Percentiles rank a stretch among this genome's conserved stretches.
Evolutionary conservation across 805 yeast species (phyloP).

Genomic region (Candida ulmi): DNA sequence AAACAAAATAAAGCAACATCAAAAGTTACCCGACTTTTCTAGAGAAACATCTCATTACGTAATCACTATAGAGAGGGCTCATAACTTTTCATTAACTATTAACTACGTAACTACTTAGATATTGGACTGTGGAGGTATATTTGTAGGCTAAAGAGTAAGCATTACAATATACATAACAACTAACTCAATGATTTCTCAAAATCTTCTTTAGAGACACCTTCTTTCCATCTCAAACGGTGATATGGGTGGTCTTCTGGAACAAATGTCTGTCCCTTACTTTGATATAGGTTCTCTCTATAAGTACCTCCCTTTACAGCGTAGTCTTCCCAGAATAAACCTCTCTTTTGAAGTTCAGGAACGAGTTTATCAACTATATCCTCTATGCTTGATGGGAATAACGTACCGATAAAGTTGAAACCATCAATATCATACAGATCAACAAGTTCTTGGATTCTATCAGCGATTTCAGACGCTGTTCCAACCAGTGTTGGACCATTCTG

Average conservation of each 20-base stretch:
- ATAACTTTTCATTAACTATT: no score
- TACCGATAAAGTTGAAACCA: slow-evolving; percentile 35
- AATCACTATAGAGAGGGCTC: no score
- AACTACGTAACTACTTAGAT: no score
- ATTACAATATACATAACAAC: no score
- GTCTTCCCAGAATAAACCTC: slow-evolving; percentile 30
- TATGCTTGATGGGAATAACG: slow-evolving; percentile 29
- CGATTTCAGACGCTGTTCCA: slow-evolving; percentile 30
- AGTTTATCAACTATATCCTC: slow-evolving; percentile 32
- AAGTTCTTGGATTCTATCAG: slow-evolving; percentile 32
- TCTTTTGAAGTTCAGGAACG: slow-evolving; percentile 28
- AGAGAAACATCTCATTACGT: no score
- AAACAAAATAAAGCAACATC: no score
- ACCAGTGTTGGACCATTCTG: not conserved
- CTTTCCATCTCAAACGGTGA: slow-evolving; percentile 7
- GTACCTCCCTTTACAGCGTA: slow-evolving; percentile 28
- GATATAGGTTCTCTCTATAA: slow-evolving; percentile 29
- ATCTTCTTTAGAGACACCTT: slow-evolving; percentile 1
- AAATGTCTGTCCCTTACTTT: slow-evolving; percentile 16
- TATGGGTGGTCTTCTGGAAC: slow-evolving; percentile 15
- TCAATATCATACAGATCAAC: slow-evolving; percentile 35
- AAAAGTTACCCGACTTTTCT: no score
- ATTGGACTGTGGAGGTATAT: no score
- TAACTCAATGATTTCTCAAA: slow-evolving; percentile 1
- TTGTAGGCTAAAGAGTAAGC: no score